Percentiles rank a stretch among this genome's conserved stretches.
Evolutionary conservation across 768 basidiomycete genomes (phyloP).

Genomic region (Amanita pallidorosea): DNA sequence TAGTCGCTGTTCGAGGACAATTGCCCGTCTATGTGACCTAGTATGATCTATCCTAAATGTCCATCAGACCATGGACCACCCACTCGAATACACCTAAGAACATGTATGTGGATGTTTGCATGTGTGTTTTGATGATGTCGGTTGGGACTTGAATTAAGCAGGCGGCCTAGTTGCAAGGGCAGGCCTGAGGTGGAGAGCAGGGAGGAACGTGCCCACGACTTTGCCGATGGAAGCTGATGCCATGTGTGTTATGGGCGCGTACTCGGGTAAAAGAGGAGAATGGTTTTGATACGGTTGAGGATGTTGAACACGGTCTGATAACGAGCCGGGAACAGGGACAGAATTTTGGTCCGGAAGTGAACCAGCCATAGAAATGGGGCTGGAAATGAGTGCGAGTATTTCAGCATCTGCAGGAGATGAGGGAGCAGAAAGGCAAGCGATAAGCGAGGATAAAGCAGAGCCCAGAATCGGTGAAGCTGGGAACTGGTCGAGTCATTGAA

Average conservation of each 20-base stretch:
- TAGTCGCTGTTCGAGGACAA: too few relatives aligned
- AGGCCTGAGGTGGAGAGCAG: slow-evolving; percentile 4
- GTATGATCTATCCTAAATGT: background rate
- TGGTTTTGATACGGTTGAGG: slow-evolving; percentile 35
- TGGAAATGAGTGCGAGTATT: slow-evolving; percentile 35
- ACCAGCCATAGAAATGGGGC: slow-evolving; percentile 45
- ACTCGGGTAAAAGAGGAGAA: slow-evolving; percentile 49
- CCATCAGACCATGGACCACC: slow-evolving; percentile 11
- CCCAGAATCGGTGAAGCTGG: background rate
- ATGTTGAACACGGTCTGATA: slow-evolving; percentile 34
- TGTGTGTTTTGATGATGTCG: slow-evolving; percentile 91
- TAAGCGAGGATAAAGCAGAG: background rate
- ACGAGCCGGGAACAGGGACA: background rate
- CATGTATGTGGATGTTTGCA: slow-evolving; percentile 82
- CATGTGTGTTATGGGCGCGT: slow-evolving; percentile 53
- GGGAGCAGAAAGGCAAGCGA: slow-evolving; percentile 16
- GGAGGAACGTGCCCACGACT: slow-evolving; percentile 32
- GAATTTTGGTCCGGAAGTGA: slow-evolving; percentile 22
- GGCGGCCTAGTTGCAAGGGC: slow-evolving; percentile 47
- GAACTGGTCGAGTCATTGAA: background rate
- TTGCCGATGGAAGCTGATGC: slow-evolving; percentile 49
- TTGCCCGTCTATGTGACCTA: too few relatives aligned
- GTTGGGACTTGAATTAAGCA: slow-evolving; percentile 93
- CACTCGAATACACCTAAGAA: slow-evolving; percentile 97
- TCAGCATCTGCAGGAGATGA: slow-evolving; percentile 28